Evolutionary conservation across 306 rosid genomes (phyloP), one percentile per base, ranked within the genome.

Genomic region (Hippophae gyantsensis): DNA sequence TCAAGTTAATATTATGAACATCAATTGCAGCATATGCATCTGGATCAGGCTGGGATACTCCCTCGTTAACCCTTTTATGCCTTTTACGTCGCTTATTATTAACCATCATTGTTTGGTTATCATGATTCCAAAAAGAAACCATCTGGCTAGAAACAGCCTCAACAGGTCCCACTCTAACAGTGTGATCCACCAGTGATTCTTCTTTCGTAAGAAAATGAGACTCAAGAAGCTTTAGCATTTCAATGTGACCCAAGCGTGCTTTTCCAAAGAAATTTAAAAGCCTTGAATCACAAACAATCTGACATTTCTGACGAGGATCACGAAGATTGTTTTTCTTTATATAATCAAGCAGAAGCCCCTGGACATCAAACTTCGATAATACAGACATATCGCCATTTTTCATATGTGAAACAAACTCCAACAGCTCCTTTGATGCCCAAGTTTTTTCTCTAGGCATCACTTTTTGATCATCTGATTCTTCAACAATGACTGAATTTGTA

Each of bases 351-450:
- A 93, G 48, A 65, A 93, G 84, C 43, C 23, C 69, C 72, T 93
- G 82, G 10, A 77, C 90, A 52, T 82, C 99, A 65, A 68, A 82
- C 75, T 74, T 93, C 25, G 97, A 65, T 66, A 82, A 64, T 55
- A 63, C 62, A 42, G 97, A 77, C 14, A 75, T 74, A 64, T 88
- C 90, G 27, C 96, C 97, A 77, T 84, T 80, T 79, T 71, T 86
- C 90, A 88, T 76, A 65, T 88, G 84, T 18, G 89, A 77, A 81
- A 93, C 99, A 76, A 93, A 88, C 74, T 88, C 94, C 70, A 88
- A 70, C 63, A 93, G 95, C 78, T 82, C 99, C 61, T 81, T 82
- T 9, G 95, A 69, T 62, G 97, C 99, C 99, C 99, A 93, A 55
- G 46, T 67, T 38, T 76, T 60, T 70, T 82, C 75, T 73, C 71